Conservation (phyloP, 495 filamentous ascomycete species). For the Chaetomium fimeti region DNA sequence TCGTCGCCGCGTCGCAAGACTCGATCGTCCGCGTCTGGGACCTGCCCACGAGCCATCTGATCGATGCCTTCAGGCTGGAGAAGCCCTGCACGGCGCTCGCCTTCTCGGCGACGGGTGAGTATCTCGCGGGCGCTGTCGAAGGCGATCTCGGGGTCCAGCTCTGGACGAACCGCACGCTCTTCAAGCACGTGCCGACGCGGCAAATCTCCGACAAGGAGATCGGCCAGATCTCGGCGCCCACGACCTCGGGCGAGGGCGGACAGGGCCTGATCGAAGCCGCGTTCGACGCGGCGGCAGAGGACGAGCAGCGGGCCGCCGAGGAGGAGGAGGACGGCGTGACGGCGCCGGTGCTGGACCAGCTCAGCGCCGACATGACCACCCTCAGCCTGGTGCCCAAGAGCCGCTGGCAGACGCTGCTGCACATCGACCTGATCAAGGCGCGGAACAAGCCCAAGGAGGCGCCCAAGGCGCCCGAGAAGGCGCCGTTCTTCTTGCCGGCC, state of each 20-base stretch:
- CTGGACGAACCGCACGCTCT: constrained; percentile 91
- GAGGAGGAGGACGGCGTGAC: constrained; percentile 50
- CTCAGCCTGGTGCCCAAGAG: constrained; percentile 84
- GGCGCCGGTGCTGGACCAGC: constrained; percentile 63
- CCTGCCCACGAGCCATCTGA: constrained; percentile 88
- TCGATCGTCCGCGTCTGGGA: constrained; percentile 87
- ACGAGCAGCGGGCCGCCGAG: constrained; percentile 47
- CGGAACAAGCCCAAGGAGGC: constrained; percentile 93
- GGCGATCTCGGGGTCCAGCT: constrained; percentile 85
- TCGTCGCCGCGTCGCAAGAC: constrained; percentile 84
- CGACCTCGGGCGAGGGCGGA: constrained; percentile 80
- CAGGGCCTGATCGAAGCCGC: constrained; percentile 64
- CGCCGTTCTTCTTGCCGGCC: constrained; percentile 92
- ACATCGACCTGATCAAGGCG: constrained; percentile 84
- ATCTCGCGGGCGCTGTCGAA: constrained; percentile 81
- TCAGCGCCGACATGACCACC: constrained; percentile 76
- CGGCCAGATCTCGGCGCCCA: constrained; percentile 59
- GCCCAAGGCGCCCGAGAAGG: constrained; percentile 88
- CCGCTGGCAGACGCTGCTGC: constrained; percentile 88
- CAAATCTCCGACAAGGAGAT: constrained; percentile 76
- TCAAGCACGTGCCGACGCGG: constrained; percentile 79
- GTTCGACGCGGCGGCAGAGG: constrained; percentile 55
- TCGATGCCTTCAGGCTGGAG: constrained; percentile 78
- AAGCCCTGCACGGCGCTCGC: constrained; percentile 77
- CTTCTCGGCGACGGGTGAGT: constrained; percentile 88